Conservation (phyloP, 2,329 filamentous ascomycete species). For the Celoporthe dispersa region DNA sequence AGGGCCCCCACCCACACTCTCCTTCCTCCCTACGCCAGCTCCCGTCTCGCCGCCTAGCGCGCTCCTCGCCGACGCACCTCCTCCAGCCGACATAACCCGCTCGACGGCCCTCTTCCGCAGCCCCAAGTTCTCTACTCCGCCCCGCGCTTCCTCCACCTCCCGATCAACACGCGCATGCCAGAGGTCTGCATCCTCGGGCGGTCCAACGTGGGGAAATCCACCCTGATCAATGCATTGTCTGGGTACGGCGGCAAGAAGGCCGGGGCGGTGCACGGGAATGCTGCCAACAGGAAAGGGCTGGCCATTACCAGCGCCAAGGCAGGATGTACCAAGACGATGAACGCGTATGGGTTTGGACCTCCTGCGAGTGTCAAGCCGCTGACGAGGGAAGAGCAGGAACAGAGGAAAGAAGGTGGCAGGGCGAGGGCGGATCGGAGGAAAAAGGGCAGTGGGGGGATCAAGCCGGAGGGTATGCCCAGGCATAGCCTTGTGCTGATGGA, state of each 20-base stretch:
- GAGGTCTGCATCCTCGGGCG: conserved; percentile 81
- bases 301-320: conserved; percentile 56
- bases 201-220: conserved; percentile 88
- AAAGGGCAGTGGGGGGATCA: conserved; percentile 23
- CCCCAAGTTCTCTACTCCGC: conserved; percentile 54
- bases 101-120: conserved; percentile 36
- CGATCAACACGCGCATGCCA: conserved; percentile 55
- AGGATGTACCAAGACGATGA: conserved; percentile 59
- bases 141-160: conserved; percentile 52
- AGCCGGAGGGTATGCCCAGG: conserved; percentile 46
- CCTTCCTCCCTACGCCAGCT: conserved; percentile 36
- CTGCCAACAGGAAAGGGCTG: conserved; percentile 50
- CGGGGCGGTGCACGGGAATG: conserved; percentile 36
- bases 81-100: conserved; percentile 29
- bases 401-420: conserved; percentile 30
- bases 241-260: conserved; percentile 44
- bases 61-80: conserved; percentile 30
- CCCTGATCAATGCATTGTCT: conserved; percentile 81
- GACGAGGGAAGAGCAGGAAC: conserved; percentile 14
- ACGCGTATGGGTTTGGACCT: conserved; percentile 59
- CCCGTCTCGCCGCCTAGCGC: conserved; percentile 33
- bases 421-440: conserved; percentile 28
- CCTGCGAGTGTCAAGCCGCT: conserved; percentile 37
- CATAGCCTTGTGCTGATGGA: conserved; percentile 52
- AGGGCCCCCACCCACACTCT: conserved; percentile 32